Base-by-base conservation (phyloP, 805 yeast species). In the Blastobotrys terrestris region DNA sequence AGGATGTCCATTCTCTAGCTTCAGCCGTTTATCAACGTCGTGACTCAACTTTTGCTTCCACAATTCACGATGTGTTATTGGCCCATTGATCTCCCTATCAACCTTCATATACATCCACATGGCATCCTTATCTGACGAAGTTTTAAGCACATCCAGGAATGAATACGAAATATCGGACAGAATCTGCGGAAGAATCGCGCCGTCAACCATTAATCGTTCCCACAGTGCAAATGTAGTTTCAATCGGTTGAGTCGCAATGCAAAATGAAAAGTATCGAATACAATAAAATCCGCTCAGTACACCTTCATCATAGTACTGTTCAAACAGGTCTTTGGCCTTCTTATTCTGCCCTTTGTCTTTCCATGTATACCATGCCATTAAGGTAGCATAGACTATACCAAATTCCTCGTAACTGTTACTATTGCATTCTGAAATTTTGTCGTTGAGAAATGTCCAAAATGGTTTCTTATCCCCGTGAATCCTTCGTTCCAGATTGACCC, bases 91-190 rank as follows among this genome's bases (percentile, higher is more conserved):
- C 48, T 62, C 63, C 5, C 31, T 31, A 35, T 63, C 62, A 2
- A 63, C 62, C 16, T 53, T 49, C 21, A 61, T 26, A 20, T 51
- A 58, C 21, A 51, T 49, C n/a, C 20, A 31, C 18, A 51, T 48
- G 13, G 49, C 50, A 48, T 54, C 48, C 21, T 26, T 39, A 31
- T 45, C 31, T 3, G 46, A 54, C 16, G 51, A 47, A 15, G 45
- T 35, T 16, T 60, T 35, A 20, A 68, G 54, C 39, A 57, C 58
- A 14, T 60, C 62, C 58, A 64, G 56, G 42, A 59, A 63, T 7
- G 42, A 53, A 19, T 62, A 63, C 6, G 67, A 55, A 21, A 68
- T 51, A 43, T 69, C 71, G 6, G 52, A 55, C 6, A 66, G 50
- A 8, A 54, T 49, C 21, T 48, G 26, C 3, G 64, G 67, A 14